phyloP scores from a whole-genome alignment of 768 basidiomycete genomes.

The Phlebiopsis flavidoalba region DNA sequence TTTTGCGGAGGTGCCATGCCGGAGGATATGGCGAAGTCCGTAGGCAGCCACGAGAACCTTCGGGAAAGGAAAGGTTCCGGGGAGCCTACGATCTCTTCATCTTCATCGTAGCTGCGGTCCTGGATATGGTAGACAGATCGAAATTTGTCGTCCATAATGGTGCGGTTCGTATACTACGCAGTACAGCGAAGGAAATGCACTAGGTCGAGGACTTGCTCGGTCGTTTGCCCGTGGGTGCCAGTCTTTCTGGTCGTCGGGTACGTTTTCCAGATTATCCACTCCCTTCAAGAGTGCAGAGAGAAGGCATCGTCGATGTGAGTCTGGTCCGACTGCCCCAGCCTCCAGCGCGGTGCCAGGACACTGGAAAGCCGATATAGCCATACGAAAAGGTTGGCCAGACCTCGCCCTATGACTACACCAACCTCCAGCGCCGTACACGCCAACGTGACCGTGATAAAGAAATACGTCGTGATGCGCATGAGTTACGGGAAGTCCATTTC shows the following conservation, averaged over 20 bases:
- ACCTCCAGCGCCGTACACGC: too few species aligned
- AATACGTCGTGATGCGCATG: too few species aligned
- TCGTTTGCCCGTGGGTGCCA: conserved; percentile 43
- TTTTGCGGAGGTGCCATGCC: conserved; percentile 15
- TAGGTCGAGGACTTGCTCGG: conserved; percentile 34
- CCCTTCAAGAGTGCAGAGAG: background rate
- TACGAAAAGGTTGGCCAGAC: background rate
- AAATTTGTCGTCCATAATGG: background rate
- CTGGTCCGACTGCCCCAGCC: background rate
- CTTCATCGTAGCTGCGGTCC: background rate
- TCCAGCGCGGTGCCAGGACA: too few species aligned
- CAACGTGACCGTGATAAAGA: too few species aligned
- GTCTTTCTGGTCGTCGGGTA: conserved; percentile 32
- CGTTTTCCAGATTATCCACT: conserved; percentile 27
- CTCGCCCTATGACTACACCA: background rate
- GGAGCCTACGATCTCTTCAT: background rate
- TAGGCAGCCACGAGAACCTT: conserved; percentile 23
- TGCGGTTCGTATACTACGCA: conserved; percentile 33
- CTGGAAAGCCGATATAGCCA: too few species aligned
- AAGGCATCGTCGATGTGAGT: background rate
- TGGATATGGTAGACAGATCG: background rate
- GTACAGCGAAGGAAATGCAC: conserved; percentile 42
- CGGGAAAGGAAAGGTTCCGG: conserved; percentile 10
- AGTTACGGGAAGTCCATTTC: too few species aligned
- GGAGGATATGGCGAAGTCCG: conserved; percentile 21